These are phyloP conservation scores for Anthracocystis setariae DNA, from an alignment of 1,284 basidiomycete species.

Conservation along the genomic window DNA sequence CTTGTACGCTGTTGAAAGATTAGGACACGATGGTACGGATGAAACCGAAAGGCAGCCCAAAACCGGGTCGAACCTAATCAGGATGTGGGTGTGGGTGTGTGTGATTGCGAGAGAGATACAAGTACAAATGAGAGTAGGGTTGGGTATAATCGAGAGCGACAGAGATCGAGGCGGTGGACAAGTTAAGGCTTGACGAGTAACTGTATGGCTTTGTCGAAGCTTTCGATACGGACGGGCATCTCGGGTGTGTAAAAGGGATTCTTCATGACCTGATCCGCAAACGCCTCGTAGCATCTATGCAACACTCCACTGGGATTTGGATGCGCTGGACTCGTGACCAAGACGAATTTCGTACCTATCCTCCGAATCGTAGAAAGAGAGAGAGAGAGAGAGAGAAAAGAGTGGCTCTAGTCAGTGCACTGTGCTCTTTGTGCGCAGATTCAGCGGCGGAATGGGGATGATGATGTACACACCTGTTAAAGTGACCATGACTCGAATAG, in stretches of 20 bases:
- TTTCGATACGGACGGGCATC: conserved; percentile 94
- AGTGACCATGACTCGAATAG: conserved; percentile 87
- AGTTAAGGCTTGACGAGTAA: conserved; percentile 43
- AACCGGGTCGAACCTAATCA: too few relatives aligned
- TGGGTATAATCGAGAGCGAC: background rate
- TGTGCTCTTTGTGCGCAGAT: too few relatives aligned
- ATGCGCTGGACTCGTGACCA: conserved; percentile 83
- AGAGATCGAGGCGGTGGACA: background rate
- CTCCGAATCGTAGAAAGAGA: background rate
- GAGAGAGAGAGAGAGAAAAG: too few relatives aligned
- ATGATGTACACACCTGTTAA: conserved; percentile 79
- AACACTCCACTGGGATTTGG: conserved; percentile 70
- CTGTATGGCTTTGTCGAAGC: conserved; percentile 77
- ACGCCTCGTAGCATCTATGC: conserved; percentile 86
- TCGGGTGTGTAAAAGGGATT: conserved; percentile 98
- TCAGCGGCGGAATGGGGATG: background rate
- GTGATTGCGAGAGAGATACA: conserved; percentile 11
- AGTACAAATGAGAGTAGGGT: conserved; percentile 10
- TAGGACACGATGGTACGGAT: conserved; percentile 7
- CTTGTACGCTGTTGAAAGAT: conserved; percentile 69
- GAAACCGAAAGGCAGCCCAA: background rate
- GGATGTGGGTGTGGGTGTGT: background rate
- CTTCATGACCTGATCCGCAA: conserved; percentile 96
- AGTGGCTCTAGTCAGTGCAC: too few relatives aligned
- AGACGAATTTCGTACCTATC: conserved; percentile 94